These are phyloP conservation scores for Polyporus tsugae DNA, from an alignment of 1,284 basidiomycete genomes.

Conservation along the genomic window DNA sequence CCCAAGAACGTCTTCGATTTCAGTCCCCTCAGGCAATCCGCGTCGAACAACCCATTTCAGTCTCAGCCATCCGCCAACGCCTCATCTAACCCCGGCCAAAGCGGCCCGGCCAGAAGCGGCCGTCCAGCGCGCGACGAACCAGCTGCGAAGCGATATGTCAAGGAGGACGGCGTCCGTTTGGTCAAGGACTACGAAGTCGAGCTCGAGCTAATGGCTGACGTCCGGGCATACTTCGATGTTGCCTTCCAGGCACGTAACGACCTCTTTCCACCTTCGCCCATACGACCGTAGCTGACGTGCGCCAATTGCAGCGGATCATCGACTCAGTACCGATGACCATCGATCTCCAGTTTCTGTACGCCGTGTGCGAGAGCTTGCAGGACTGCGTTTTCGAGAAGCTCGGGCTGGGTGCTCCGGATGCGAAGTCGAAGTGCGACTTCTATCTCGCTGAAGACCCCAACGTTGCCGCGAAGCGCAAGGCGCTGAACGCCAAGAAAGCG, in stretches of 20 bases:
- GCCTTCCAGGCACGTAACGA: constrained; percentile 48
- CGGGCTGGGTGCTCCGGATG: constrained; percentile 45
- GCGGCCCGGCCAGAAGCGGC: background rate
- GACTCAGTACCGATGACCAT: constrained; percentile 54
- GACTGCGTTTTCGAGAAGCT: constrained; percentile 48
- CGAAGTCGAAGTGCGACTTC: constrained; percentile 44
- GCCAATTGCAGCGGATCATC: constrained; percentile 49
- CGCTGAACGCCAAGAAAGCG: constrained; percentile 41
- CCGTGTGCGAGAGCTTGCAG: constrained; percentile 47
- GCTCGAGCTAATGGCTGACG: constrained; percentile 56
- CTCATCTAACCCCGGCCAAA: background rate
- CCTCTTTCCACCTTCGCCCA: background rate
- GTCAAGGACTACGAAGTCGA: constrained; percentile 48
- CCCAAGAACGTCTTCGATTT: background rate
- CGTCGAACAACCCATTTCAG: background rate
- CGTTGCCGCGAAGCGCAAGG: constrained; percentile 46
- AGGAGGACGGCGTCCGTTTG: background rate
- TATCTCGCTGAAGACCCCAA: constrained; percentile 53
- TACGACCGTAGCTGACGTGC: background rate
- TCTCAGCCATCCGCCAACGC: background rate
- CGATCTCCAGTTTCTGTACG: constrained; percentile 52
- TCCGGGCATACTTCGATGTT: constrained; percentile 58
- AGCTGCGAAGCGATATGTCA: constrained; percentile 16
- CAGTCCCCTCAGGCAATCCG: background rate
- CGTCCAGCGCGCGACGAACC: background rate